phyloP scores from a whole-genome alignment of 2,329 filamentous ascomycete species.

The Neurospora sp. region DNA sequence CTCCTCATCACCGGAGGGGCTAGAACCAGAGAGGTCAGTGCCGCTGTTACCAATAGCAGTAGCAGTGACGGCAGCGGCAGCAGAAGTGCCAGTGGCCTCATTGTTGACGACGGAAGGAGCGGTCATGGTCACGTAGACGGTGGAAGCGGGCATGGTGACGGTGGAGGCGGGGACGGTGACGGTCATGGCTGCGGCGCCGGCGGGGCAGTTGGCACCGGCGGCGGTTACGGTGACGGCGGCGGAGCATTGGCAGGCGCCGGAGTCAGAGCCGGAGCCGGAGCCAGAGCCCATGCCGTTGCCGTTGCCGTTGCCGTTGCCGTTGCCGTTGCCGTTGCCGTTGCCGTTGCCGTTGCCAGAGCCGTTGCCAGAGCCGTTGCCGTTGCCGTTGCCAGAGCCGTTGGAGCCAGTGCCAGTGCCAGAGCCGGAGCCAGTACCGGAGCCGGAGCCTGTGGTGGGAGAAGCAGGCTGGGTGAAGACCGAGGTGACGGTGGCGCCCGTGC shows the following conservation, averaged over 20 bases:
- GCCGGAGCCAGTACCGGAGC: background rate
- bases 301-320: too few species aligned
- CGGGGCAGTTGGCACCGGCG: conserved; percentile 6
- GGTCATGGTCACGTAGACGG: conserved; percentile 7
- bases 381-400: background rate
- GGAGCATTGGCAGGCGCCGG: background rate
- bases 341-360: background rate
- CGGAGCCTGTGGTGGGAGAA: background rate
- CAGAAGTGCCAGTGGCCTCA: conserved; percentile 10
- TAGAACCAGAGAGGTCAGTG: background rate
- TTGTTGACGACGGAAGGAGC: conserved; percentile 5
- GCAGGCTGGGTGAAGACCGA: conserved; percentile 6
- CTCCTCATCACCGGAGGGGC: conserved; percentile 1
- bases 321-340: background rate
- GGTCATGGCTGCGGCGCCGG: conserved; percentile 3
- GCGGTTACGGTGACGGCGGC: conserved; percentile 12
- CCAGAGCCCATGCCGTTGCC: background rate
- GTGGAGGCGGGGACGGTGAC: conserved; percentile 6
- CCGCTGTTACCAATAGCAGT: background rate
- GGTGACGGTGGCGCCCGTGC: conserved; percentile 8
- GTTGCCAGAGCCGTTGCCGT: conserved; percentile 1
- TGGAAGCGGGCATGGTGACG: conserved; percentile 7
- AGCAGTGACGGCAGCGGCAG: conserved; percentile 1
- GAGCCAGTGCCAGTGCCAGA: conserved; percentile 2
- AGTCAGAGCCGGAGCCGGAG: too few species aligned